Conservation (phyloP, 177 flowering plant genomes). For the Tripterygium wilfordii region DNA sequence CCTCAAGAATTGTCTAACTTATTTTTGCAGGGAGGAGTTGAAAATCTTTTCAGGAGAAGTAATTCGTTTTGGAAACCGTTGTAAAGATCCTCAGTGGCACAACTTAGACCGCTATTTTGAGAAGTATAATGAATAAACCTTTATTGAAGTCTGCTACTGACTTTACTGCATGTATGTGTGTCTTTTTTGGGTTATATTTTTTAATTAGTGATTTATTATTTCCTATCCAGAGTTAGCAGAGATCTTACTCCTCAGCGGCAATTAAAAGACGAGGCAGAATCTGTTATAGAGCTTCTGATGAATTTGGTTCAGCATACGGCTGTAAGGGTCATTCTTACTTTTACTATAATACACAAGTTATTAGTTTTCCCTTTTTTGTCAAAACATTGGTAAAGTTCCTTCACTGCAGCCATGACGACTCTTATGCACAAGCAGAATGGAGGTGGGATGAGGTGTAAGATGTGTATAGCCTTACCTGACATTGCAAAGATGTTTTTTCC, state of each 20-base stretch:
- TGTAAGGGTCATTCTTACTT: no score
- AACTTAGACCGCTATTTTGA: constrained; percentile 58
- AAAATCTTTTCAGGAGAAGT: constrained; percentile 47
- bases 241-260: constrained; percentile 29
- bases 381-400: no score
- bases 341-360: no score
- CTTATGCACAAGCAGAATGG: no score
- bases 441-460: no score
- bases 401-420: no score
- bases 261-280: constrained; percentile 34
- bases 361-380: no score
- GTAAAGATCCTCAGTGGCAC: constrained; percentile 69
- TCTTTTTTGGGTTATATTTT: not conserved
- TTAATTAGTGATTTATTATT: no score
- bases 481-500: not conserved
- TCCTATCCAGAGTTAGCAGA: constrained; percentile 25
- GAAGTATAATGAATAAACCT: constrained; percentile 27
- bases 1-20: not conserved
- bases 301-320: constrained; percentile 48
- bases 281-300: constrained; percentile 39
- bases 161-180: not conserved
- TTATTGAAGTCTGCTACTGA: not conserved
- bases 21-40: constrained; percentile 48
- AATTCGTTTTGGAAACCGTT: constrained; percentile 62
- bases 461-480: constrained; percentile 2